Evolutionary conservation across 345 rosid genomes (phyloP).

Genomic region (Salix dunnii): DNA sequence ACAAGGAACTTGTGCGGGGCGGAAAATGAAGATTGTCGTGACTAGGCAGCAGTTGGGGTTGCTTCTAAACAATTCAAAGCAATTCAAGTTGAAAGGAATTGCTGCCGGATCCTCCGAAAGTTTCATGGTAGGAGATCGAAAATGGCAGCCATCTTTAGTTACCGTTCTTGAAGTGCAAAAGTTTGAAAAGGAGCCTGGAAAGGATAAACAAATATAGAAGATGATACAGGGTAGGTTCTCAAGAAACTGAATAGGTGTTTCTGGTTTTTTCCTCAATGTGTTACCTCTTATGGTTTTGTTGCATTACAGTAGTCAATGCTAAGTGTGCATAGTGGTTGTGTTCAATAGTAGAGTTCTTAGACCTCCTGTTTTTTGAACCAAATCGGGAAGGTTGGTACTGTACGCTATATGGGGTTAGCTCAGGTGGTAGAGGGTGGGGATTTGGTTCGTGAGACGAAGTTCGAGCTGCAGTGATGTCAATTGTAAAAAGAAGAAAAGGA

Average conservation of each 20-base stretch:
- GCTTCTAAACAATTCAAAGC: slow-evolving; percentile 23
- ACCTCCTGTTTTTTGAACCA: too few species aligned
- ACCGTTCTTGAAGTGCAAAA: slow-evolving; percentile 40
- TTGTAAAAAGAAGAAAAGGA: background rate
- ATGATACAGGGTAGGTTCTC: slow-evolving; percentile 2
- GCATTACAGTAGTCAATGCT: background rate
- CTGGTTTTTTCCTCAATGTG: background rate
- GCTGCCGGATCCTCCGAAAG: slow-evolving; percentile 18
- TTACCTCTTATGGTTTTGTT: background rate
- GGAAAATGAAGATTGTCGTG: slow-evolving; percentile 39
- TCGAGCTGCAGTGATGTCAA: background rate
- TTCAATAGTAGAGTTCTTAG: background rate
- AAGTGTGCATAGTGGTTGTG: background rate
- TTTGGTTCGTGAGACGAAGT: background rate
- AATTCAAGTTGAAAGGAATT: slow-evolving; percentile 18
- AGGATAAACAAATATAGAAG: background rate
- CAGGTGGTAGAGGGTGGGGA: background rate
- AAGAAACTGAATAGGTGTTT: background rate
- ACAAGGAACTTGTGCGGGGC: slow-evolving; percentile 18
- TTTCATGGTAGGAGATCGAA: slow-evolving; percentile 14
- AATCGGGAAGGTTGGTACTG: too few species aligned
- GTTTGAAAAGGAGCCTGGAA: slow-evolving; percentile 10
- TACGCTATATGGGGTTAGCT: too few species aligned
- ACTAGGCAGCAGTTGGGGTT: slow-evolving; percentile 46
- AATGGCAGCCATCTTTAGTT: slow-evolving; percentile 59